Percentiles rank a stretch among this genome's conserved stretches.
These are phyloP conservation scores for Tympanopsis confertula DNA, from an alignment of 2,329 filamentous ascomycete species.

Conservation along the genomic window DNA sequence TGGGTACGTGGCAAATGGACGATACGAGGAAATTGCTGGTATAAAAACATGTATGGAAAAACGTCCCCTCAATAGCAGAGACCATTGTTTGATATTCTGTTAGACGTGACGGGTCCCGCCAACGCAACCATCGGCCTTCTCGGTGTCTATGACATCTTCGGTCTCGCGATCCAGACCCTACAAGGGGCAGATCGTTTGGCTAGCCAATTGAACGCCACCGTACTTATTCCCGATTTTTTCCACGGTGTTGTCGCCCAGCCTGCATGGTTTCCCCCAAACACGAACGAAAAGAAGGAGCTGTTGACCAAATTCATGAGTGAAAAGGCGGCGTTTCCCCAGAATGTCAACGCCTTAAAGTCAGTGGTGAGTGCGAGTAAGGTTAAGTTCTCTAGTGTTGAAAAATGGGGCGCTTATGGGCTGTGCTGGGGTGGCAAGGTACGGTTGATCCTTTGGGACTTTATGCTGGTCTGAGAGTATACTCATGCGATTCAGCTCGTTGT, in stretches of 20 bases:
- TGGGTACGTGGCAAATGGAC: constrained; percentile 26
- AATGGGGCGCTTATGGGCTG: constrained; percentile 31
- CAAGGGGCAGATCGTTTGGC: constrained; percentile 35
- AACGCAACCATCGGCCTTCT: constrained; percentile 24
- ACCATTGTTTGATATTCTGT: neutral
- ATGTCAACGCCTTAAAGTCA: constrained; percentile 15
- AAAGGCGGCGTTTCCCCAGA: constrained; percentile 15
- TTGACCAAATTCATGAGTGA: constrained; percentile 18
- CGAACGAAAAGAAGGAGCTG: constrained; percentile 25
- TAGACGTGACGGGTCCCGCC: constrained; percentile 22
- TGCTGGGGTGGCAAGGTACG: constrained; percentile 36
- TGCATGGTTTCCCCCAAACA: constrained; percentile 25
- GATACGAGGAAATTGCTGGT: constrained; percentile 23
- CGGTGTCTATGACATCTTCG: constrained; percentile 35
- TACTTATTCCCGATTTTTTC: constrained; percentile 28
- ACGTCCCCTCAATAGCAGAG: constrained; percentile 2
- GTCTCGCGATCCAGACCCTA: constrained; percentile 28
- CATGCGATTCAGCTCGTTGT: constrained; percentile 17
- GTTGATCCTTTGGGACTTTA: constrained; percentile 2
- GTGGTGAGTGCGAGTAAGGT: constrained; percentile 16
- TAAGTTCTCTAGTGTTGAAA: constrained; percentile 21
- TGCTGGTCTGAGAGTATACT: neutral
- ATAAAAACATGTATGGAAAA: constrained; percentile 25
- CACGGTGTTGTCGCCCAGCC: constrained; percentile 19
- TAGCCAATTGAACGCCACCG: constrained; percentile 19